Base-by-base conservation (phyloP, 106 monocot genomes). In the Hemerocallis citrina region DNA sequence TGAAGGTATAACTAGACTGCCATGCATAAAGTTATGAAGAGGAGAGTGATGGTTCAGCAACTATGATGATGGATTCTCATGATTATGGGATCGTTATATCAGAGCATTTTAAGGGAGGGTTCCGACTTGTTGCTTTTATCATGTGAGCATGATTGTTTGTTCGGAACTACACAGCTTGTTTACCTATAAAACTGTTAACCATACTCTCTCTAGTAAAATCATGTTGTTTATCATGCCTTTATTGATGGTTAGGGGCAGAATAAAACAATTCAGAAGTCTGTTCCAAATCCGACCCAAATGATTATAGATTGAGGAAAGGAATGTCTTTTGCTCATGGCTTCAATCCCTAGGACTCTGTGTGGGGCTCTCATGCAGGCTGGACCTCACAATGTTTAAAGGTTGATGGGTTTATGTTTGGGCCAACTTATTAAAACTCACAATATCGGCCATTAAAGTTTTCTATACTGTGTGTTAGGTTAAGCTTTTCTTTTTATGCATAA, bases 1-100 rank as follows among this genome's bases (percentile, higher is more conserved):
- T 35, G 31, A 65, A 33, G 23, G 33, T 34, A 49, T 39, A 59
- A 59, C 59, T 39, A 59, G 59, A 59, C 59, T 59, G 59, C 23
- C 59, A 59, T 59, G 38, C 59, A 59, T 59, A 59, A 59, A 59
- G 38, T 21, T 25, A 59, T 21, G 24, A 39, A 39, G 59, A 39
- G 22, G 39, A 59, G 20, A 37, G 33, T 59, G 59, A 39, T 59
- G 38, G 36, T 38, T 22, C 59, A 38, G 52, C 30, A 13, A n/a
- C n/a, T n/a, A 54, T 15, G 31, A 28, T 46, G 30, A 54, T 54
- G 52, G 52, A 54, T 54, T 54, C n/a, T 54, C 30, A 30, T 54
- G 30, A 54, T 54, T 54, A 31, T 31, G 31, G 52, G 31, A 31
- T 54, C 52, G 52, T 31, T 31, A 15, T 54, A 28, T 29, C 15